Base-by-base conservation (phyloP, 1,139 yeast species). In the Diutina mesorugosa region DNA sequence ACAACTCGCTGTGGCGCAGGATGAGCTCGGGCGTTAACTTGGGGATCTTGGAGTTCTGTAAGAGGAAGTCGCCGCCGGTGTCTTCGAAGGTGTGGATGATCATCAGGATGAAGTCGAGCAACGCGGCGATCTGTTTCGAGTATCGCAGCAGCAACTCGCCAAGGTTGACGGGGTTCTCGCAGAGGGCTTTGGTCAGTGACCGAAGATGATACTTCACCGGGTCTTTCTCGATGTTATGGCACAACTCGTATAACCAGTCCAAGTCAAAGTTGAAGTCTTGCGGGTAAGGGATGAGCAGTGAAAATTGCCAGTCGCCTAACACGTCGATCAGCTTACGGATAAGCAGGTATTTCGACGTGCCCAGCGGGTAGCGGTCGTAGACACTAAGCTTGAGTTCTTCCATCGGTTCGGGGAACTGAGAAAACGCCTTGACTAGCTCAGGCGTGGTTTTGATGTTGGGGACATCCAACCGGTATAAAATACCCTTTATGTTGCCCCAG, bases 401-500 rank as follows among this genome's bases (percentile, higher is more conserved):
- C 18, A 69, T 65, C 3, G 81, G 79, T 3, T 68, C 71, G 1
- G 83, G 83, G 59, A 79, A 78, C 12, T 61, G 59, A 21, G 65
- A 66, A 60, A 77, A 80, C 35, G 62, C 63, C 38, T 61, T 59
- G n/a, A 61, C 62, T 47, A 75, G 64, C 18, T 67, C 70, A 6
- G 65, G 66, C 41, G 70, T 68, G 0, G 76, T 62, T 46, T 67
- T 65, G 47, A 80, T 62, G 56, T 74, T 69, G 12, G 79, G 79
- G 2, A 80, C 70, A 1, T 71, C 74, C 55, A 80, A 63, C 59
- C 71, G 72, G 60, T 73, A 70, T 54, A 80, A 66, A 9, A 79
- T 67, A 4, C 83, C 82, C 59, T 74, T 72, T 56, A 78, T 79
- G 56, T 78, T 76, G 21, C 81, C 81, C 84, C 84, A 80, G 64